Percentiles rank a stretch among this genome's conserved stretches.
Conservation (phyloP, 352 stramenopile species). For the Globisporangium paroecandrum region DNA sequence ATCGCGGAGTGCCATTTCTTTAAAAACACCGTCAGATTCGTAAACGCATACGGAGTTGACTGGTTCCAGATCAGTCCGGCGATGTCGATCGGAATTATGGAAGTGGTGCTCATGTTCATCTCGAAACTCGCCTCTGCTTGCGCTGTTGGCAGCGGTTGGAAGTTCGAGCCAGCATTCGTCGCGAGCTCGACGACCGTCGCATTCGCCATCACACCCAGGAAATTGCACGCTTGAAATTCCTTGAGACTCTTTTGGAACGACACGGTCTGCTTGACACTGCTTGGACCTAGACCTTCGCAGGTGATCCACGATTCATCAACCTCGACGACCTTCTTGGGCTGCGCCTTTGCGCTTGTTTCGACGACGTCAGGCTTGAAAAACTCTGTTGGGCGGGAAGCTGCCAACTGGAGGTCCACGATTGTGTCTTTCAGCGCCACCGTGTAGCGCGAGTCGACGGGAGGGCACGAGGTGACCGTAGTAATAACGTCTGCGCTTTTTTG, state of each 20-base stretch:
- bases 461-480: constrained; percentile 25
- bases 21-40: constrained; percentile 32
- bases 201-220: constrained; percentile 36
- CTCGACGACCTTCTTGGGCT: constrained; percentile 35
- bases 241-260: constrained; percentile 29
- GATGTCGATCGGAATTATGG: constrained; percentile 33
- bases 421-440: constrained; percentile 26
- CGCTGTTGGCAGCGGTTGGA: constrained; percentile 20
- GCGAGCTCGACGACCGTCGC: constrained; percentile 6
- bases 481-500: constrained; percentile 16
- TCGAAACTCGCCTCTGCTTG: constrained; percentile 48
- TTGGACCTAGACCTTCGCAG: constrained; percentile 24
- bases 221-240: constrained; percentile 47
- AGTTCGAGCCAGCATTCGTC: not conserved
- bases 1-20: constrained; percentile 51
- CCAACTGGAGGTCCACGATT: constrained; percentile 34
- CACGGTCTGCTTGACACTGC: constrained; percentile 28
- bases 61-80: constrained; percentile 36
- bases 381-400: constrained; percentile 37
- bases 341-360: constrained; percentile 36
- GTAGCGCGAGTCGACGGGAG: constrained; percentile 21
- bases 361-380: constrained; percentile 51
- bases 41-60: constrained; percentile 33
- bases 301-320: constrained; percentile 36
- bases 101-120: constrained; percentile 33